Conservation (phyloP, 179 eudicot genomes). For the Dionaea muscipula region DNA sequence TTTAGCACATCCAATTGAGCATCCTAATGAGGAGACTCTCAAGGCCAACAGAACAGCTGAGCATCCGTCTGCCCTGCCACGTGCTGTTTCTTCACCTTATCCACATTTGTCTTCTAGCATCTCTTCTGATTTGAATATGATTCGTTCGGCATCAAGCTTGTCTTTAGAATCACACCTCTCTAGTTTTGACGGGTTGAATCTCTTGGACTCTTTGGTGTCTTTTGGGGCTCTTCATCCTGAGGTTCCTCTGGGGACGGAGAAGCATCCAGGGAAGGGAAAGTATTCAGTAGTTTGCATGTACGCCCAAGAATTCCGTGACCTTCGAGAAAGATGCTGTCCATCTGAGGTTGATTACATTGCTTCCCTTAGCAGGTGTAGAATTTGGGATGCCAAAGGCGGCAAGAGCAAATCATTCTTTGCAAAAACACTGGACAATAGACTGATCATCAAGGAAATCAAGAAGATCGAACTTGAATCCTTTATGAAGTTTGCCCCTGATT, state of each 20-base stretch:
- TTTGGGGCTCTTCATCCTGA: constrained; percentile 40
- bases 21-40: constrained; percentile 20
- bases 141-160: constrained; percentile 35
- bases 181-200: constrained; percentile 43
- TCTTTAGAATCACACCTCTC: constrained; percentile 38
- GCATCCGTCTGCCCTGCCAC: constrained; percentile 4
- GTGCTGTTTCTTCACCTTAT: constrained; percentile 36
- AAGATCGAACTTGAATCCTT: constrained; percentile 73
- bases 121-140: constrained; percentile 34
- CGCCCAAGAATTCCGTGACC: constrained; percentile 53
- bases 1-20: constrained; percentile 13
- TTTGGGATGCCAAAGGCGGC: constrained; percentile 97
- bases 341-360: constrained; percentile 81
- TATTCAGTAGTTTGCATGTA: constrained; percentile 57
- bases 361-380: constrained; percentile 79
- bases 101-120: constrained; percentile 33
- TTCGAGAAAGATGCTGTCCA: constrained; percentile 59
- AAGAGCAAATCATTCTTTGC: constrained; percentile 82
- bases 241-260: constrained; percentile 52
- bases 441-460: constrained; percentile 83
- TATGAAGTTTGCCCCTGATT: constrained; percentile 51
- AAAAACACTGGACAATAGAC: constrained; percentile 75
- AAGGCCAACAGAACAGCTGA: constrained; percentile 18
- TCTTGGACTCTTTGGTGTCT: constrained; percentile 39
- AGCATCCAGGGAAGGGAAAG: constrained; percentile 39